These are phyloP conservation scores for Paramecium pentaurelia DNA, from an alignment of 73 alveolate genomes.

Conservation along the genomic window DNA sequence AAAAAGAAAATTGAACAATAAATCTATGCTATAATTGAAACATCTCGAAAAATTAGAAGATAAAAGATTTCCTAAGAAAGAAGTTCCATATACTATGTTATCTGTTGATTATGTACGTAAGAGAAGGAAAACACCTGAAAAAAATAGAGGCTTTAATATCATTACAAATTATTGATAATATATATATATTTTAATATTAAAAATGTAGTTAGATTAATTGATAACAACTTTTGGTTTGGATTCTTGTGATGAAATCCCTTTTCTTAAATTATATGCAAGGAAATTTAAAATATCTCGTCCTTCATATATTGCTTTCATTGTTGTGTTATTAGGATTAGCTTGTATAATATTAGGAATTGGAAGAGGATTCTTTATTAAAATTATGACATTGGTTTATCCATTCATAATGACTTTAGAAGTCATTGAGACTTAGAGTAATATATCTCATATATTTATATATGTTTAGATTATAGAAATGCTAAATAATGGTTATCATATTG, in stretches of 20 bases:
- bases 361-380: not conserved
- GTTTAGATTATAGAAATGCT: not conserved
- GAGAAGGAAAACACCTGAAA: slow-evolving; percentile 26
- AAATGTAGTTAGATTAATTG: slow-evolving; percentile 47
- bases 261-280: not conserved
- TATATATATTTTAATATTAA: not conserved
- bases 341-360: not conserved
- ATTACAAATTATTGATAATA: not conserved
- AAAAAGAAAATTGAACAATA: not conserved
- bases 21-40: not conserved
- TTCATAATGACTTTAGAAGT: not conserved
- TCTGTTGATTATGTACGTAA: not conserved
- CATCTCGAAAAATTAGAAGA: not conserved
- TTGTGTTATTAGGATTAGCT: not conserved
- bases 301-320: not conserved
- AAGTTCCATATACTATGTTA: not conserved
- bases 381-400: slow-evolving; percentile 19
- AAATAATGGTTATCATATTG: slow-evolving; percentile 45
- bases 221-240: slow-evolving; percentile 27
- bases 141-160: not conserved
- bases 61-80: slow-evolving; percentile 21
- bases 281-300: slow-evolving; percentile 31
- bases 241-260: slow-evolving; percentile 25
- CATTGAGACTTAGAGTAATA: not conserved
- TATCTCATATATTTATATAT: not conserved